Conservation (phyloP, 192 early-diverging fungal genomes). For the Coemansia sp. region DNA sequence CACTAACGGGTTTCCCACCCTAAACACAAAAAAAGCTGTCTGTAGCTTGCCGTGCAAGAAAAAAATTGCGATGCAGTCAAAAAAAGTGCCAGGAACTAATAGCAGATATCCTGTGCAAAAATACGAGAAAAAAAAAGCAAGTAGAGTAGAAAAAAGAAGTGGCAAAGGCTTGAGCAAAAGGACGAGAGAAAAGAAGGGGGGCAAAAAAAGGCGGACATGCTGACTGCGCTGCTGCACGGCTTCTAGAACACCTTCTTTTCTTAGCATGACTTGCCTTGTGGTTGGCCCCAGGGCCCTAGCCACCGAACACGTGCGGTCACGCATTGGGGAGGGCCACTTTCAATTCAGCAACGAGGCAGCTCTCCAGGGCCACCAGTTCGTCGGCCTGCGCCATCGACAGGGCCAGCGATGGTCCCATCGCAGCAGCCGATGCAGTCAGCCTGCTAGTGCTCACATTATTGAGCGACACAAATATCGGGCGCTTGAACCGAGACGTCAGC, state of each 20-base stretch:
- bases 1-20: background rate
- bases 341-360: slow-evolving; percentile 39
- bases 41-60: background rate
- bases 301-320: background rate
- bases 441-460: slow-evolving; percentile 15
- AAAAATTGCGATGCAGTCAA: background rate
- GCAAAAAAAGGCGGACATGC: background rate
- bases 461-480: slow-evolving; percentile 40
- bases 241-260: slow-evolving; percentile 1
- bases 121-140: background rate
- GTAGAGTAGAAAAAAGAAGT: background rate
- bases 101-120: background rate
- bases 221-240: background rate
- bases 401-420: slow-evolving; percentile 15
- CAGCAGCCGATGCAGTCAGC: background rate
- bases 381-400: slow-evolving; percentile 25
- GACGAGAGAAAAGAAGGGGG: slow-evolving; percentile 9
- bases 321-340: background rate
- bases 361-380: slow-evolving; percentile 29
- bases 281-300: background rate
- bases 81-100: background rate
- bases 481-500: slow-evolving; percentile 36
- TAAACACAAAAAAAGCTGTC: background rate
- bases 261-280: background rate
- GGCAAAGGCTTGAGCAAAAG: background rate